Conservation (phyloP, 805 yeast genomes). For the Sugiyamaella valdiviana region DNA sequence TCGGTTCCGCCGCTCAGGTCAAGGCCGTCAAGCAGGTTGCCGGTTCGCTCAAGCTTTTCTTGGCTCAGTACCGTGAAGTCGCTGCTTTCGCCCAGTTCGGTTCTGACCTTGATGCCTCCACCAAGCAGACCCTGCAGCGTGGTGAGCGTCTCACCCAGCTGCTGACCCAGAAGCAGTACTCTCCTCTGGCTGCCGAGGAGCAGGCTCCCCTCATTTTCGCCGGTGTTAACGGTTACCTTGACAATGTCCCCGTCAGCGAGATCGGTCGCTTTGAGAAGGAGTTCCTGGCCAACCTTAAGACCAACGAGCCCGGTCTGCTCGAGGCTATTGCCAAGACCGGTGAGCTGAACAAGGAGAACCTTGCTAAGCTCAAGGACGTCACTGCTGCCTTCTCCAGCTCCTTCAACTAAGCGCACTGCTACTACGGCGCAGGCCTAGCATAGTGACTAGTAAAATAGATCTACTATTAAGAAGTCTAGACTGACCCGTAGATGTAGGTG, state of each 20-base stretch:
- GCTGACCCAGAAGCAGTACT: constrained; percentile 95
- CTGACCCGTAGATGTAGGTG: background rate
- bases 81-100: constrained; percentile 99
- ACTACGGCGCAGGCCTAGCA: background rate
- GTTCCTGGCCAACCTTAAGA: constrained; percentile 85
- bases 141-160: constrained; percentile 99
- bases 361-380: constrained; percentile 82
- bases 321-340: constrained; percentile 83
- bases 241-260: constrained; percentile 73
- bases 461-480: background rate
- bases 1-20: constrained; percentile 99
- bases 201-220: constrained; percentile 98
- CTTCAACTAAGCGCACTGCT: constrained; percentile 37
- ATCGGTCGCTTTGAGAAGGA: constrained; percentile 87
- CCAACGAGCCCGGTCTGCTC: constrained; percentile 81
- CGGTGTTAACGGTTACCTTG: constrained; percentile 99
- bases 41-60: constrained; percentile 99
- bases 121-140: constrained; percentile 97
- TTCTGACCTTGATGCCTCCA: constrained; percentile 99
- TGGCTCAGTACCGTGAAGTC: constrained; percentile 99
- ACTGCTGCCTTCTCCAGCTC: constrained; percentile 91
- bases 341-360: constrained; percentile 79
- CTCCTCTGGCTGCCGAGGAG: constrained; percentile 97
- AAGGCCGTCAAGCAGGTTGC: constrained; percentile 99
- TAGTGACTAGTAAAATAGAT: background rate